These are phyloP conservation scores for Gastrolobium villosum DNA, from an alignment of 306 rosid species.

Conservation along the genomic window DNA sequence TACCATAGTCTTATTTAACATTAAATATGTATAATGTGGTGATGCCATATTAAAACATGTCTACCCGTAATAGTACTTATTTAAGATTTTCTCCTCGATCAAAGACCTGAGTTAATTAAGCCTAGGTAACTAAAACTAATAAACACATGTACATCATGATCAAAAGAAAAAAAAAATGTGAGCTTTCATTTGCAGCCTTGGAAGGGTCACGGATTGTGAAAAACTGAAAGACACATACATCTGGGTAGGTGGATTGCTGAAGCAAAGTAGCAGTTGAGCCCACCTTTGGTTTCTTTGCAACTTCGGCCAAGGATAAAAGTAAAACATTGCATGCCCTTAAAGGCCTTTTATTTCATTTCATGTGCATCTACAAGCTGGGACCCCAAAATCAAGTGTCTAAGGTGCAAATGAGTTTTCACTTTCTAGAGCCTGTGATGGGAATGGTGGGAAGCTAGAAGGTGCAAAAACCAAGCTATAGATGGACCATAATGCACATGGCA, in stretches of 20 bases:
- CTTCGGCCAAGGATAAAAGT: neutral
- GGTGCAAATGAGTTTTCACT: conserved; percentile 42
- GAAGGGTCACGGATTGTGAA: neutral
- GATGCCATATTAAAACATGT: neutral
- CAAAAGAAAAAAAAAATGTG: neutral
- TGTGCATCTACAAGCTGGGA: conserved; percentile 31
- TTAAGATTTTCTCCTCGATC: neutral
- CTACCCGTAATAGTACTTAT: too few species aligned
- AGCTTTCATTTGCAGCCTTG: neutral
- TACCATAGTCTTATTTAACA: neutral
- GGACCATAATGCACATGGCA: conserved; percentile 52
- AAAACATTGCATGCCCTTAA: conserved; percentile 21
- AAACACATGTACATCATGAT: neutral
- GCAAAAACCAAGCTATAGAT: conserved; percentile 25
- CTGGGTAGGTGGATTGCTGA: neutral
- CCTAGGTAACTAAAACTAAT: neutral
- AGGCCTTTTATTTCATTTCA: neutral
- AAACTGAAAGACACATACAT: conserved; percentile 8
- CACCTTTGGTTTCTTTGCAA: conserved; percentile 9
- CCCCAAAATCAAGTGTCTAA: conserved; percentile 10
- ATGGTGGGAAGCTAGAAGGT: neutral
- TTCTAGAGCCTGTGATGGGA: conserved; percentile 24
- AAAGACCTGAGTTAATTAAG: neutral
- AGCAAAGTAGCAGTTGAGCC: conserved; percentile 32
- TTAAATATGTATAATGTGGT: neutral